Base-by-base conservation (phyloP, 2,329 filamentous ascomycete species). In the Fusarium sp. region DNA sequence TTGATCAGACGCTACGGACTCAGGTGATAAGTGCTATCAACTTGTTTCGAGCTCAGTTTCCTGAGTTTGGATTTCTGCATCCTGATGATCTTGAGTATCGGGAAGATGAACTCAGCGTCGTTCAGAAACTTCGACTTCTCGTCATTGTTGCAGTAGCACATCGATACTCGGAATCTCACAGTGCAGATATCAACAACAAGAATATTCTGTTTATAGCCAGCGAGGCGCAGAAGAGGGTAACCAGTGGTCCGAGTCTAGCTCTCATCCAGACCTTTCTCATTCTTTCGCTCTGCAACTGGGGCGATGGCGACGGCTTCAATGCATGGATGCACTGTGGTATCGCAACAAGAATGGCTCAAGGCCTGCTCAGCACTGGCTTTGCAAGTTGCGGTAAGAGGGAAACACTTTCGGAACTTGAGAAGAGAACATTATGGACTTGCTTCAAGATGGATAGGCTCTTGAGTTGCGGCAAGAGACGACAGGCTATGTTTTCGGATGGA, bases 321-420 rank as follows among this genome's bases (percentile, higher is more conserved):
- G 75, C 75, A 1, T 77, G 75, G 75, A 77, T 77, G 75, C 75
- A 77, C 4, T 73, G 68, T 0, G 75, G 75, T 0, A 75, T 77
- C 25, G 75, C 75, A 2, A 71, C 72, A 0, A 47, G 75, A 20
- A 77, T 77, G 75, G 75, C 74, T 2, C 75, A 76, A 18, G 75
- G 75, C 0, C 20, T 76, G 1, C 57, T 77, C 2, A 75, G 75
- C 13, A 71, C 72, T 1, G 72, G 75, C 0, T 70, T 76, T 5
- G 64, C 72, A 4, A 65, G 60, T 4, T 71, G 70, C 14, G 62
- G 58, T 1, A 76, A 66, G 7, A 59, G 46, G 9, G 65, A 62
- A 2, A 66, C 71, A 0, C 59, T 77, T 0, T 74, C 75, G 0
- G 75, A 77, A 3, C 49, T 77, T 8, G 75, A 75, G 22, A 77